phyloP scores from a whole-genome alignment of 1,284 basidiomycete genomes.

The Moesziomyces globuligerus region DNA sequence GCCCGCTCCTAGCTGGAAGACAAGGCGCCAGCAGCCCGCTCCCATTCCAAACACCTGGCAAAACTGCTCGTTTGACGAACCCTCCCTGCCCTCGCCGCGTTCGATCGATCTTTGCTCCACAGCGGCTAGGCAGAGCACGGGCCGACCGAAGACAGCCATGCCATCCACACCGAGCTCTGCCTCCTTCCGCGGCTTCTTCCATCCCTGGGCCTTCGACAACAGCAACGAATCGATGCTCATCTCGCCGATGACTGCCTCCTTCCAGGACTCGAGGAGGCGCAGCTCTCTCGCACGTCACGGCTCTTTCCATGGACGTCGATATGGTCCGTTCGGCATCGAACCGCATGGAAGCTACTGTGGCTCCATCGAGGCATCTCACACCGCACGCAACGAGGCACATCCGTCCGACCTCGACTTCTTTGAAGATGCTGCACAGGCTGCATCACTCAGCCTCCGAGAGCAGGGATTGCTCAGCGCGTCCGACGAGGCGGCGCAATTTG shows the following conservation, averaged over 20 bases:
- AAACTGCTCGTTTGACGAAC: constrained; percentile 34
- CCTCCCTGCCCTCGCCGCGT: constrained; percentile 38
- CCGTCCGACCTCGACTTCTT: constrained; percentile 21
- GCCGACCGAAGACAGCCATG: constrained; percentile 22
- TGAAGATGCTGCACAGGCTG: constrained; percentile 20
- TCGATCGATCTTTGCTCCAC: constrained; percentile 13
- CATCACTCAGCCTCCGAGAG: constrained; percentile 13
- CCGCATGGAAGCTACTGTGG: background rate
- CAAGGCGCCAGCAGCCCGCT: constrained; percentile 17
- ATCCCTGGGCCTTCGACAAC: constrained; percentile 34
- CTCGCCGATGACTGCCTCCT: constrained; percentile 30
- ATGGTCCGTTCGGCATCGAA: constrained; percentile 15
- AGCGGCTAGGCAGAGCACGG: constrained; percentile 1
- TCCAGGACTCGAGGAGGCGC: constrained; percentile 29
- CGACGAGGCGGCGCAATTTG: constrained; percentile 5
- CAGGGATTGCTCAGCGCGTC: background rate
- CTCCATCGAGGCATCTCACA: background rate
- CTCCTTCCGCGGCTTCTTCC: constrained; percentile 39
- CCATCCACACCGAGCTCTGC: constrained; percentile 35
- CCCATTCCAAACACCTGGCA: constrained; percentile 44
- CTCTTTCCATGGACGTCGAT: constrained; percentile 8
- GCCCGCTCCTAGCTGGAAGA: constrained; percentile 34
- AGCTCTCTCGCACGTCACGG: constrained; percentile 24
- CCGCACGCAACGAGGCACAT: background rate
- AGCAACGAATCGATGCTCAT: constrained; percentile 39